These are phyloP conservation scores for Helminthosporium solani DNA, from an alignment of 2,329 filamentous ascomycete genomes.

Conservation along the genomic window DNA sequence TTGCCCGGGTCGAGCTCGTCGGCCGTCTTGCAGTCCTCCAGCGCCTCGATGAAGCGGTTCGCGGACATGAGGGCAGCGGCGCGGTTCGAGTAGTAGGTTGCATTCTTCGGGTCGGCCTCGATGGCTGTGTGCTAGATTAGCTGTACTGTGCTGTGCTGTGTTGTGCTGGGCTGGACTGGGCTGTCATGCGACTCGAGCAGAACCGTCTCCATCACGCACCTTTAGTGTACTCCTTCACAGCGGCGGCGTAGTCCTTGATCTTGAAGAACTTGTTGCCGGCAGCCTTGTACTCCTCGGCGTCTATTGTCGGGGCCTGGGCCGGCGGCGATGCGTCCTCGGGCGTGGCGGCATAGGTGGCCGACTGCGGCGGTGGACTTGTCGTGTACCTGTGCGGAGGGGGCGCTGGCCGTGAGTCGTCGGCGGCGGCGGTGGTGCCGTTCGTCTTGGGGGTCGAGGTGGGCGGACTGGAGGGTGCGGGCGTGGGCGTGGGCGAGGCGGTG, in stretches of 20 bases:
- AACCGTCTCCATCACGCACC: conserved; percentile 58
- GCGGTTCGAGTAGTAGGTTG: conserved; percentile 92
- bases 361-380: conserved; percentile 50
- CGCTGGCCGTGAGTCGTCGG: conserved; percentile 55
- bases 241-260: conserved; percentile 82
- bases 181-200: background rate
- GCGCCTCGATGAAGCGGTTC: conserved; percentile 72
- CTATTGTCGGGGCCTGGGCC: conserved; percentile 56
- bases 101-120: conserved; percentile 78
- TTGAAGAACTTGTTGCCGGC: conserved; percentile 97
- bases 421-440: conserved; percentile 41
- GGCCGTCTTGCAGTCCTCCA: conserved; percentile 83
- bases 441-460: conserved; percentile 52
- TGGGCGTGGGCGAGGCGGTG: conserved; percentile 57
- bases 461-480: conserved; percentile 52
- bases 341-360: conserved; percentile 41
- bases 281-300: conserved; percentile 89
- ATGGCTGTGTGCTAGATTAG: conserved; percentile 67
- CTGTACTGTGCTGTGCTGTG: too few relatives aligned
- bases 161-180: too few relatives aligned
- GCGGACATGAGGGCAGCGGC: conserved; percentile 93
- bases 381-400: conserved; percentile 69
- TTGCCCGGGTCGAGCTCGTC: conserved; percentile 83
- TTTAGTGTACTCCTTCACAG: conserved; percentile 92
- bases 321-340: conserved; percentile 43